Base-by-base conservation (phyloP, 2,329 filamentous ascomycete genomes). In the Onygenales sp. region DNA sequence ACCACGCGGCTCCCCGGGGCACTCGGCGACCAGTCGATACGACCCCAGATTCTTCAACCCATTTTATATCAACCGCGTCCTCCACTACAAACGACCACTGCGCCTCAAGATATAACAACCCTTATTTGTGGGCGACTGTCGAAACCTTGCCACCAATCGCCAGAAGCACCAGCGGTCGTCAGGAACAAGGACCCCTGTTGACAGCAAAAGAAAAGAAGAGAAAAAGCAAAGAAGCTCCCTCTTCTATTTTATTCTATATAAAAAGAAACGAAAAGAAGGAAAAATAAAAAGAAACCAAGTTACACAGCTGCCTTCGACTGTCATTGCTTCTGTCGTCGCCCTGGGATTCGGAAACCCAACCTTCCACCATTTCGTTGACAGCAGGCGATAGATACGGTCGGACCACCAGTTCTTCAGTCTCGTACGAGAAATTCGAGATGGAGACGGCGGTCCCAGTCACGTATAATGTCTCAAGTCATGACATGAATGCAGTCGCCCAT, bases 381-480 rank as follows among this genome's bases (percentile, higher is more conserved):
- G 27, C 7, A 31, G 42, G 9, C 14, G 11, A 32, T 6, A 31
- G 31, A 27, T 31, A 43, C 4, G 31, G 42, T 45, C 42, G 49
- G 39, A 37, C 42, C 49, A 34, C 33, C 14, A 14, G 21, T 32
- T 37, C 32, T 27, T 17, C 21, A 4, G 13, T 32, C 40, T 27
- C 32, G 40, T 33, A n/a, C 37, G n/a, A 9, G 32, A 39, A 42
- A 45, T 51, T 53, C 57, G 53, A 57, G 47, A 73, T 73, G 70
- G 70, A 73, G 57, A 65, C 70, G 17, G 63, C 66, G 43, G 69
- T 72, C 50, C 68, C 70, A 7, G 66, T 70, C 37, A 65, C 69
- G 33, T 73, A 70, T 56, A 66, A 68, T 43, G 70, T 70, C 53
- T 58, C 69, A 11, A 62, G 62, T 54, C 70, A 71, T 63, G 61